These are phyloP conservation scores for Pythium biforme DNA, from an alignment of 352 stramenopile species.

Conservation along the genomic window DNA sequence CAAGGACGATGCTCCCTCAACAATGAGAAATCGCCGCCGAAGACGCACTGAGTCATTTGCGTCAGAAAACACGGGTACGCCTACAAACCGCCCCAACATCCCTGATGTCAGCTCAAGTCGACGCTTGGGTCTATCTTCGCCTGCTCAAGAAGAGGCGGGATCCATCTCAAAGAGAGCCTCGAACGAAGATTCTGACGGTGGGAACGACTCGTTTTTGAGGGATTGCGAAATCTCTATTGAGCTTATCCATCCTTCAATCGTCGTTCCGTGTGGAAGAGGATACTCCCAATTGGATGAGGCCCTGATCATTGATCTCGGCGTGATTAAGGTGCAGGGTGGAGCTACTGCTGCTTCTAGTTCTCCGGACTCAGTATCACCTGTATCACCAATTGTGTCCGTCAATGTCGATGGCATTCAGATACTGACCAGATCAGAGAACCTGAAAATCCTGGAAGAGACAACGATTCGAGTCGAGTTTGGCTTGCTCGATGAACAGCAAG, in stretches of 20 bases:
- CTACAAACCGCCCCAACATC: background rate
- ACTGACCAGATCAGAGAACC: conserved; percentile 21
- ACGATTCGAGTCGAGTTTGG: conserved; percentile 28
- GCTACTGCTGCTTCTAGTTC: background rate
- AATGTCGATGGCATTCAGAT: conserved; percentile 10
- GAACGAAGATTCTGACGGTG: background rate
- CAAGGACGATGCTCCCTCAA: conserved; percentile 16
- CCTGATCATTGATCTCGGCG: conserved; percentile 53
- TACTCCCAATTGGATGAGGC: conserved; percentile 28
- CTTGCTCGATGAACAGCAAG: background rate
- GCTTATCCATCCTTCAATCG: conserved; percentile 43
- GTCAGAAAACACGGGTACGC: conserved; percentile 9
- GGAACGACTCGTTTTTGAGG: background rate
- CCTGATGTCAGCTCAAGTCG: background rate
- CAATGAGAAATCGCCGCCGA: conserved; percentile 4
- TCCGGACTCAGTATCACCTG: background rate
- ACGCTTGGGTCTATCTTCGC: background rate
- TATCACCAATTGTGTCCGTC: conserved; percentile 2
- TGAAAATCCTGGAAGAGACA: conserved; percentile 27
- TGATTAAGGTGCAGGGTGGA: conserved; percentile 31
- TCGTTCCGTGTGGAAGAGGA: conserved; percentile 40
- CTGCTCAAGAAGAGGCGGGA: background rate
- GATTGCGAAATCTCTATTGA: conserved; percentile 17
- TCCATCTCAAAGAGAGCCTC: background rate
- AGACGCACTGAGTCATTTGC: conserved; percentile 25